Base-by-base conservation (phyloP, 225 moss, liverwort and hornwort genomes). In the Ulota crispa region DNA sequence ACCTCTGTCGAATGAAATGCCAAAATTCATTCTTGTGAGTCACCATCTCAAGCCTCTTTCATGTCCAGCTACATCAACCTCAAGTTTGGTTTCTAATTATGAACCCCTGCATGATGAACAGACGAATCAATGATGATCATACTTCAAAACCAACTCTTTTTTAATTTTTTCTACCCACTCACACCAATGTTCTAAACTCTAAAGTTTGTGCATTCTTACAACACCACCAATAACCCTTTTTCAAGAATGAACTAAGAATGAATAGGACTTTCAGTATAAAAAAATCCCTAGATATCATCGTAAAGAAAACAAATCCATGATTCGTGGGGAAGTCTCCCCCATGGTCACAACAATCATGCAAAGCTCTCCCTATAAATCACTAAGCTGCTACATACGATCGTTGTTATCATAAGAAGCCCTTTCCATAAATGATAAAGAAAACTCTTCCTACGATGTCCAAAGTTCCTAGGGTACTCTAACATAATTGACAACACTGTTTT, bases 1-100 rank as follows among this genome's bases (percentile, higher is more conserved):
- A 64, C 93, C 90, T 69, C 92, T 91, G 79, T 93, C 93, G 64
- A 96, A 93, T 56, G 89, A 93, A 41, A 94, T 89, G 61, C 92
- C 96, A 71, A 94, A 36, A 94, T 20, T 69, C 62, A 23, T 74
- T 86, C 62, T 80, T 82, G 82, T 59, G 32, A 66, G 73, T 55
- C 54, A 80, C 31, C 78, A 80, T 14, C 59, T 71, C 39, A 26
- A 34, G 15, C 21, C 26, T 55, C 45, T 14, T 62, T 54, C 12
- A 70, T 24, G 15, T 36, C 54, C 45, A 61, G 12, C 9, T 23
- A 23, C 43, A 64, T 32, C 67, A 77, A 36, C 70, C 32, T 32
- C 23, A n/a, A 19, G 45, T 45, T 45, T 14, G 14, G 14, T 45
- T 45, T 45, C 45, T 50, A 30, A 16, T 24, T 43, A 43, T 7